These are phyloP conservation scores for Aspergillus sparsus DNA, from an alignment of 495 filamentous ascomycete species.

Conservation along the genomic window DNA sequence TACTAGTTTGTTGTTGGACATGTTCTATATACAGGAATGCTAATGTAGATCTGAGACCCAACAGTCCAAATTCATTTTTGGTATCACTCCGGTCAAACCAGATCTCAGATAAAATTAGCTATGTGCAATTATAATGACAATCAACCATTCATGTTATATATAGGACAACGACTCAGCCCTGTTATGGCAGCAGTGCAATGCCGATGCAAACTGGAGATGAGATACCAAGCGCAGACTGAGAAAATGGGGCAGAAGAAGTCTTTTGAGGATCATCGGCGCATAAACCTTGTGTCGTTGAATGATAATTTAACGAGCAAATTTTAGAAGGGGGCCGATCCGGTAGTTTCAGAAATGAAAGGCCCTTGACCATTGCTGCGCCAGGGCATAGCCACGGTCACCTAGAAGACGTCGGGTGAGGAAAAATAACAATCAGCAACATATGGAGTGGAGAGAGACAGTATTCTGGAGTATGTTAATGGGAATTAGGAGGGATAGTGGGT, in stretches of 20 bases:
- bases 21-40: conserved; percentile 5
- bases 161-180: too few species aligned
- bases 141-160: too few species aligned
- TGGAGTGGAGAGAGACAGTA: neutral
- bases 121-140: neutral
- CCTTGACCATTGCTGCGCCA: conserved; percentile 27
- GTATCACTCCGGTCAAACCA: neutral
- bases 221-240: too few species aligned
- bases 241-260: too few species aligned
- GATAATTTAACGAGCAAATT: too few species aligned
- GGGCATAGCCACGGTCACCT: conserved; percentile 27
- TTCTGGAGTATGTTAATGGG: neutral
- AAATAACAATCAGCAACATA: neutral
- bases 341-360: neutral
- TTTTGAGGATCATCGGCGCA: too few species aligned
- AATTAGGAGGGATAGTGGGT: neutral
- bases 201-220: too few species aligned
- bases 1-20: neutral
- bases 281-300: too few species aligned
- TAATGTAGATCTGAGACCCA: neutral
- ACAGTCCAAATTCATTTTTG: neutral
- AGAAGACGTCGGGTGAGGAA: neutral
- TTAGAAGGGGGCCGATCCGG: too few species aligned
- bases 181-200: too few species aligned
- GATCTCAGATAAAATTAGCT: neutral